Base-by-base conservation (phyloP, 257 asterid genomes). In the Solanum phureja region DNA sequence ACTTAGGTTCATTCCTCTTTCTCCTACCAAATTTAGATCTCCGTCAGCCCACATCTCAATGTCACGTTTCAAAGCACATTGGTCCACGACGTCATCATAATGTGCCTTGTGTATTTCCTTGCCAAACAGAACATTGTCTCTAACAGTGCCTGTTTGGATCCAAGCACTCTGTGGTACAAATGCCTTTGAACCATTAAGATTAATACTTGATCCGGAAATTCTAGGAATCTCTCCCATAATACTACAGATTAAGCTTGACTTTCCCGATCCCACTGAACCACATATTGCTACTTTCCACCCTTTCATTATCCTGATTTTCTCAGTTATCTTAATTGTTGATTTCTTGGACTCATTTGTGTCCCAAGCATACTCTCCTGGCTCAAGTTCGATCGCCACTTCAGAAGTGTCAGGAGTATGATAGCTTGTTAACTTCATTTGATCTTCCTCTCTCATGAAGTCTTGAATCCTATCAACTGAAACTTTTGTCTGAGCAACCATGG, bases 221-320 rank as follows among this genome's bases (percentile, higher is more conserved):
- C 92, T 92, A 12, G 95, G 96, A 82, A 95, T 94, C 90, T 94
- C 99, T 38, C 95, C 96, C 72, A 95, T 94, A 27, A 96, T 90
- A 56, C 98, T 91, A 8, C 92, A 91, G 3, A 96, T 92, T 1
- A 96, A 94, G 88, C 98, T 94, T 27, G 98, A 94, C 83, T 96
- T 96, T 7, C 98, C 98, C 0, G 98, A 94, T 58, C 98, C 98
- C 62, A 96, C 96, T 23, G 98, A 92, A 75, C 99, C 98, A 85
- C 98, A 94, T n/a, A 95, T 84, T 6, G 93, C 99, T 72, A 96
- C 98, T 85, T 93, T 96, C 86, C 87, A 87, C 86, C 98, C 98
- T 81, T 93, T 94, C 87, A 86, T 66, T 66, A 96, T 89, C 56
- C 87, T 88, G 62, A 94, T 88, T 64, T 88, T 89, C 87, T 91